These are phyloP conservation scores for Macrocystidia cucumis DNA, from an alignment of 1,284 basidiomycete genomes.

Conservation along the genomic window DNA sequence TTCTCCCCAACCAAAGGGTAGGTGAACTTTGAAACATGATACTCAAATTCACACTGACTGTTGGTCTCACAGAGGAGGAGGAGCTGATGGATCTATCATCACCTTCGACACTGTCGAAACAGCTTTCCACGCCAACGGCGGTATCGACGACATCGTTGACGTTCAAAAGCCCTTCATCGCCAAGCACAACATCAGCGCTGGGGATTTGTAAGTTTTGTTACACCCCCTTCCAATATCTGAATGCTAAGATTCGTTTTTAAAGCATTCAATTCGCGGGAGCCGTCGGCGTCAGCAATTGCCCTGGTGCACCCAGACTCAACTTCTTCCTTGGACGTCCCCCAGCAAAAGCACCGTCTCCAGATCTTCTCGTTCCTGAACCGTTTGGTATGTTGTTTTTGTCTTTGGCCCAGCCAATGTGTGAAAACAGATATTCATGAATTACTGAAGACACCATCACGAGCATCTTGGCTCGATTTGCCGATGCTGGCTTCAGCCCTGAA, in stretches of 20 bases:
- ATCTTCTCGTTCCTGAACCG: conserved; percentile 31
- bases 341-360: conserved; percentile 25
- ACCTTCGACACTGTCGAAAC: conserved; percentile 25
- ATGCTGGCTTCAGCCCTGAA: conserved; percentile 29
- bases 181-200: conserved; percentile 20
- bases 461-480: conserved; percentile 30
- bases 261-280: not conserved
- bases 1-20: conserved; percentile 22
- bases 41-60: not conserved
- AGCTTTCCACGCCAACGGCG: conserved; percentile 24
- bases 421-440: too few relatives aligned
- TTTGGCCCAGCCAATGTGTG: too few relatives aligned
- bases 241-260: not conserved
- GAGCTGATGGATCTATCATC: conserved; percentile 34
- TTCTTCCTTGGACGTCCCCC: conserved; percentile 29
- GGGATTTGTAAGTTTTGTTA: conserved; percentile 24
- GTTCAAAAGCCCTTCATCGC: conserved; percentile 22
- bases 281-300: conserved; percentile 26
- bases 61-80: conserved; percentile 20
- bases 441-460: conserved; percentile 25
- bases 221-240: not conserved
- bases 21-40: not conserved
- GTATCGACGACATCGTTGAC: conserved; percentile 28
- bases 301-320: conserved; percentile 29
- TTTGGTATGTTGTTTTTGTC: too few relatives aligned